Conservation (phyloP, 805 yeast species). For the Kuraishia floccosa region DNA sequence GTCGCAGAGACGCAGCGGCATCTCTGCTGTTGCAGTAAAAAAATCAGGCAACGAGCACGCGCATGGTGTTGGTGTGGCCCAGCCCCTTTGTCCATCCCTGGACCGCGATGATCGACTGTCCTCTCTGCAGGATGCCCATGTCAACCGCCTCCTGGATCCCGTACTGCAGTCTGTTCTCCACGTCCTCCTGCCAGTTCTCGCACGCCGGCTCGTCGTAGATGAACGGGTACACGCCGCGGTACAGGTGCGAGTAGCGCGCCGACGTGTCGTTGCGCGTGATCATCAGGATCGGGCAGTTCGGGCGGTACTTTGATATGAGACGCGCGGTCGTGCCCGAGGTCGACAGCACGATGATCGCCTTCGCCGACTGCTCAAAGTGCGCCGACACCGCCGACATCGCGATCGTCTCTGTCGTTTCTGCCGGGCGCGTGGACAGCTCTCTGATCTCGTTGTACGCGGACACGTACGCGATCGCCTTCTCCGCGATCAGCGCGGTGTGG, state of each 20-base stretch:
- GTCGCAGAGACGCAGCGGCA: too few species aligned
- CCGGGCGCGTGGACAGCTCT: slow-evolving; percentile 76
- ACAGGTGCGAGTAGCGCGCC: slow-evolving; percentile 92
- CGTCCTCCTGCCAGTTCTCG: slow-evolving; percentile 92
- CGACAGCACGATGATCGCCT: slow-evolving; percentile 92
- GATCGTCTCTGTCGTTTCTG: slow-evolving; percentile 90
- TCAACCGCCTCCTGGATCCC: slow-evolving; percentile 85
- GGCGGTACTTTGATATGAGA: slow-evolving; percentile 95
- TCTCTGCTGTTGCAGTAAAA: too few species aligned
- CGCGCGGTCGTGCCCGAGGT: slow-evolving; percentile 95
- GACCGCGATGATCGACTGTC: slow-evolving; percentile 86
- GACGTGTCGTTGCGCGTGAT: slow-evolving; percentile 91
- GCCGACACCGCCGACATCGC: slow-evolving; percentile 97
- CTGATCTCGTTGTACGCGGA: slow-evolving; percentile 79
- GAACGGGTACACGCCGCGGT: slow-evolving; percentile 98
- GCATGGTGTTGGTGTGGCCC: slow-evolving; percentile 98
- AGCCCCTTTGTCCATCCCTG: slow-evolving; percentile 99
- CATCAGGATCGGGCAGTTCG: slow-evolving; percentile 94
- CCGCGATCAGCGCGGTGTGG: slow-evolving; percentile 93
- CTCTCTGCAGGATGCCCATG: slow-evolving; percentile 75
- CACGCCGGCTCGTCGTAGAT: slow-evolving; percentile 55
- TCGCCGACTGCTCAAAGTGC: slow-evolving; percentile 90
- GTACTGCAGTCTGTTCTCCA: slow-evolving; percentile 87
- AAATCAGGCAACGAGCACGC: slow-evolving; percentile 76
- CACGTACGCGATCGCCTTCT: slow-evolving; percentile 88